These are phyloP conservation scores for Diaporthe destruens DNA, from an alignment of 2,329 filamentous ascomycete genomes.

Conservation along the genomic window DNA sequence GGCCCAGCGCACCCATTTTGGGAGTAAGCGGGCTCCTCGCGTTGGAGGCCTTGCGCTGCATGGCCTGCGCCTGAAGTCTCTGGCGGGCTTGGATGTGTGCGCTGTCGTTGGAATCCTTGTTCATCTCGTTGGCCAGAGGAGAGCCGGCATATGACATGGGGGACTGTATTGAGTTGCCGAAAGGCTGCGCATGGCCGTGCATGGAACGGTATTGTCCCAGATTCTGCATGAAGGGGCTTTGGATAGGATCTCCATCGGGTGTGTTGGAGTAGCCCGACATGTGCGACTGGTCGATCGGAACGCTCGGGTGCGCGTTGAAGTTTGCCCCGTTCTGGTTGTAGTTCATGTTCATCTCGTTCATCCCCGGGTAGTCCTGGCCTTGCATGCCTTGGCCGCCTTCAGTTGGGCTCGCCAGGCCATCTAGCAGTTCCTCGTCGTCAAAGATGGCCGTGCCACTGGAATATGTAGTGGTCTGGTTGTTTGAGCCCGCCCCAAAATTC, in stretches of 20 bases:
- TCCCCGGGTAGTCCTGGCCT: constrained; percentile 67
- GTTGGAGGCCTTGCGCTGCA: constrained; percentile 81
- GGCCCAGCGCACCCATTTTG: constrained; percentile 82
- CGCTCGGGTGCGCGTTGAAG: constrained; percentile 67
- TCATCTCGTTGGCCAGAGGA: constrained; percentile 62
- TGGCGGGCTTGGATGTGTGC: constrained; percentile 71
- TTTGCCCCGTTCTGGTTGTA: constrained; percentile 62
- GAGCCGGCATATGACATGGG: constrained; percentile 64
- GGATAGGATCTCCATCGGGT: constrained; percentile 90
- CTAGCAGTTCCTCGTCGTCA: constrained; percentile 88
- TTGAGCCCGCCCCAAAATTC: constrained; percentile 66
- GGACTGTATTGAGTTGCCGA: constrained; percentile 67
- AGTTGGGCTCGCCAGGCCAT: constrained; percentile 72
- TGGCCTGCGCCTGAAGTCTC: constrained; percentile 67
- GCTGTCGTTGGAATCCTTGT: constrained; percentile 63
- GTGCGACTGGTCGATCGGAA: constrained; percentile 75
- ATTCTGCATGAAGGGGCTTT: constrained; percentile 86
- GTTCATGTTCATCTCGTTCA: constrained; percentile 69
- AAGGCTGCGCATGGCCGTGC: constrained; percentile 67
- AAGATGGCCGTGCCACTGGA: constrained; percentile 83
- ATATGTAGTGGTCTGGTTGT: constrained; percentile 77
- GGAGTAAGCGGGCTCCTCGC: constrained; percentile 86
- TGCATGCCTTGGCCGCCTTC: constrained; percentile 65
- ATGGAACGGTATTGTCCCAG: constrained; percentile 83
- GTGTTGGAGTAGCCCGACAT: constrained; percentile 90